These are phyloP conservation scores for Mycotypha africana DNA, from an alignment of 371 early-diverging fungal species.

Conservation along the genomic window DNA sequence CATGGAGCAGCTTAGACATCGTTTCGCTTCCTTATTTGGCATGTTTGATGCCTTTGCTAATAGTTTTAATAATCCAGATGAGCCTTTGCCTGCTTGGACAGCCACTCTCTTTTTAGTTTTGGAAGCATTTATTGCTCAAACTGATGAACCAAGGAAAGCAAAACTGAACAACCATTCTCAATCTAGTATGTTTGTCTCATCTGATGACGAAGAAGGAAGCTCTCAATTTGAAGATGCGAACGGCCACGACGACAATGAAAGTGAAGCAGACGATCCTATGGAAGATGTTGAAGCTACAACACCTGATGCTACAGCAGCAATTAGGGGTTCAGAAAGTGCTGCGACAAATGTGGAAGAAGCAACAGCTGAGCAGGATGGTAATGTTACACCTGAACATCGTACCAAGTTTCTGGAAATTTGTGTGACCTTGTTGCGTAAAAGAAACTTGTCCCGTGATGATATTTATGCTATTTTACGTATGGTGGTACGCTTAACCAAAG, in stretches of 20 bases:
- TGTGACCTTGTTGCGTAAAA: conserved; percentile 41
- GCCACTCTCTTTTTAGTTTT: conserved; percentile 63
- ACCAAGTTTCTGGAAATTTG: conserved; percentile 33
- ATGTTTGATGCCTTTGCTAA: conserved; percentile 30
- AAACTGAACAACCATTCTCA: conserved; percentile 9
- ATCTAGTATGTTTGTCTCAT: background rate
- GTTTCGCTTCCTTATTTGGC: conserved; percentile 39
- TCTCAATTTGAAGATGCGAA: conserved; percentile 3
- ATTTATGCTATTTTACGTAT: conserved; percentile 72
- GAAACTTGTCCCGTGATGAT: conserved; percentile 43
- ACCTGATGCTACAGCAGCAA: too few species aligned
- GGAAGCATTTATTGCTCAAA: conserved; percentile 58
- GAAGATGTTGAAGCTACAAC: conserved; percentile 11
- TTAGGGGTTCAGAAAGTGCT: conserved; percentile 16
- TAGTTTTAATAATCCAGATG: too few species aligned
- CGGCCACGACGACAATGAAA: conserved; percentile 1
- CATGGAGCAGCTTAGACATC: conserved; percentile 32
- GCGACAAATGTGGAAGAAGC: conserved; percentile 12
- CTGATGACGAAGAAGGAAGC: conserved; percentile 16
- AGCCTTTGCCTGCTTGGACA: conserved; percentile 50
- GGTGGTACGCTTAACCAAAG: conserved; percentile 75
- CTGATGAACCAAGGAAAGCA: conserved; percentile 56
- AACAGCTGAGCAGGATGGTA: background rate
- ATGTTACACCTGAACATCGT: conserved; percentile 28
- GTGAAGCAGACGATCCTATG: conserved; percentile 16